These are phyloP conservation scores for Flaveria robusta DNA, from an alignment of 129 eudicot species.

Conservation along the genomic window DNA sequence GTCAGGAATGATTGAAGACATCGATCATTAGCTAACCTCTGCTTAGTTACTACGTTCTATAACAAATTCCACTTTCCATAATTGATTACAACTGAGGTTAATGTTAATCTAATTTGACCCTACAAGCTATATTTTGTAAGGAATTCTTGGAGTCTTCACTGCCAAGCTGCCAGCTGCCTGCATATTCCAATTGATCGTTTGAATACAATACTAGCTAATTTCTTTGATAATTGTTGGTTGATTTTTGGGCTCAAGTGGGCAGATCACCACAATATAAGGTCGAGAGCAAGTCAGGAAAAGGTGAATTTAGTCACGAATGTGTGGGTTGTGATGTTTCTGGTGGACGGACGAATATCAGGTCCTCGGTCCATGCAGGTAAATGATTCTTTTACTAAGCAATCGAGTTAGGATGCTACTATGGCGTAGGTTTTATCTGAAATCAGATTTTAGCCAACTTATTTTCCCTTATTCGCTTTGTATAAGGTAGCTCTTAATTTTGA, in stretches of 20 bases:
- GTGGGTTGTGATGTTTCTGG: slow-evolving; percentile 59
- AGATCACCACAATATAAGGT: slow-evolving; percentile 67
- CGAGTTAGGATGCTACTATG: slow-evolving; percentile 34
- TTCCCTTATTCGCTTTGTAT: slow-evolving; percentile 16
- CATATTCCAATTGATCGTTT: slow-evolving; percentile 6
- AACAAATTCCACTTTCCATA: too few relatives aligned
- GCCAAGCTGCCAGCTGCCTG: background rate
- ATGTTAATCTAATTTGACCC: background rate
- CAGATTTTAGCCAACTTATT: background rate
- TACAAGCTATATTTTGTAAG: background rate
- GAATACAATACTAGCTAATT: slow-evolving; percentile 5
- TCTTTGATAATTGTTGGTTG: slow-evolving; percentile 11
- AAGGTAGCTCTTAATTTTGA: slow-evolving; percentile 80
- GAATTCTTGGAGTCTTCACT: background rate
- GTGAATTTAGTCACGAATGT: slow-evolving; percentile 71
- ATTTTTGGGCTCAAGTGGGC: slow-evolving; percentile 67
- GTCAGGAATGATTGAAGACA: too few relatives aligned
- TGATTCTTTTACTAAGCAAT: background rate
- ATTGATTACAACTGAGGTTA: background rate
- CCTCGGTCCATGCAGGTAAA: slow-evolving; percentile 65
- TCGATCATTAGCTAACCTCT: too few relatives aligned
- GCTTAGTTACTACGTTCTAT: too few relatives aligned
- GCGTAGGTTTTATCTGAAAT: slow-evolving; percentile 24
- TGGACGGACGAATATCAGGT: slow-evolving; percentile 43
- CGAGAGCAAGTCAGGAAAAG: slow-evolving; percentile 71